Evolutionary conservation across 176 grass and related monocot genomes (phyloP).

Genomic region (Urochloa ruziziensis): DNA sequence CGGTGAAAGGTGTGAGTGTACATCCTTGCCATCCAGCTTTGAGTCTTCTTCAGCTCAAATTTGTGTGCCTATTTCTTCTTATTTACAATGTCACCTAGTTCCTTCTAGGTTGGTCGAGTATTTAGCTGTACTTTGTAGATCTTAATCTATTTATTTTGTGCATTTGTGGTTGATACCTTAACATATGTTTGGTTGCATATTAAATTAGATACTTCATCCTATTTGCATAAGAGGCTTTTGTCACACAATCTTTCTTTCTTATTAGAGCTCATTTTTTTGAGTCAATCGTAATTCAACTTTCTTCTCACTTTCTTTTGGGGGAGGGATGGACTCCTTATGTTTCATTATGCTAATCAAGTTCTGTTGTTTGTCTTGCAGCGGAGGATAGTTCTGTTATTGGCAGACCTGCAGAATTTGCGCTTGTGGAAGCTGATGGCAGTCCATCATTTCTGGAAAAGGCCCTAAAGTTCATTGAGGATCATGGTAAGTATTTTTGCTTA

Average conservation of each 20-base stretch:
- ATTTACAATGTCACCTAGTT: neutral
- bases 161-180: neutral
- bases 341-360: conserved; percentile 31
- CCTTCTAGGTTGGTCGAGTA: too few species aligned
- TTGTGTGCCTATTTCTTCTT: neutral
- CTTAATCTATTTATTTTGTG: neutral
- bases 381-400: conserved; percentile 73
- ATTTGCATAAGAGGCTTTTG: neutral
- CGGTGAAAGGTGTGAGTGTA: neutral
- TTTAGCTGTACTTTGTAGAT: neutral
- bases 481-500: conserved; percentile 54
- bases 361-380: conserved; percentile 41
- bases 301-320: neutral
- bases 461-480: conserved; percentile 88
- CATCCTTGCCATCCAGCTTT: neutral
- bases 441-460: conserved; percentile 97
- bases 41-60: neutral
- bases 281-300: conserved; percentile 5
- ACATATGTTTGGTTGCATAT: neutral
- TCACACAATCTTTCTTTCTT: neutral
- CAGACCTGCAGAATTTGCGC: conserved; percentile 67
- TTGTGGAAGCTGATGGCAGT: conserved; percentile 75
- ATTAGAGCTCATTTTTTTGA: neutral
- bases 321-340: conserved; percentile 10
- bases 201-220: neutral